These are phyloP conservation scores for Poterioochromonas sp. DNA, from an alignment of 352 stramenopile genomes.

Conservation along the genomic window DNA sequence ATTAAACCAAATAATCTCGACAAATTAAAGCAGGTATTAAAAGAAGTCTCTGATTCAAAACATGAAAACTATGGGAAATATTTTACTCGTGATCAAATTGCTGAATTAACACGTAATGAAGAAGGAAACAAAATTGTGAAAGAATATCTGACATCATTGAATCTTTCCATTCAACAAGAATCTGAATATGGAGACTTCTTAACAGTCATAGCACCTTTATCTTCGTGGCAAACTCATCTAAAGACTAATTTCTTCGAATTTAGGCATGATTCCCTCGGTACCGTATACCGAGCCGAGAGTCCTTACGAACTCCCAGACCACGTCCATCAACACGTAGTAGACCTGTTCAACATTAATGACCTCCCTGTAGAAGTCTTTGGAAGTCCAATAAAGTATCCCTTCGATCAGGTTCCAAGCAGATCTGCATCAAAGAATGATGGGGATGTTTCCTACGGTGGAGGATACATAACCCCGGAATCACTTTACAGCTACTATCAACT, in stretches of 20 bases:
- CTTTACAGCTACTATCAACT: no score
- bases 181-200: no score
- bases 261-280: not conserved
- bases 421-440: no score
- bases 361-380: not conserved
- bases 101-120: not conserved
- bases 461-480: no score
- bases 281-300: no score
- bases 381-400: no score
- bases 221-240: not conserved
- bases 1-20: slow-evolving; percentile 28
- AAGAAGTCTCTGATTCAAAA: not conserved
- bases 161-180: no score
- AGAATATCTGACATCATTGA: no score
- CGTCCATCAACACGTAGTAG: not conserved
- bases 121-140: no score
- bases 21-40: not conserved
- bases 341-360: not conserved
- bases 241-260: not conserved
- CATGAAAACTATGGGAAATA: not conserved
- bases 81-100: not conserved
- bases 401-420: no score
- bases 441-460: no score
- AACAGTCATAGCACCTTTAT: no score
- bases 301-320: not conserved